Evolutionary conservation across 371 early-diverging fungal species (phyloP).

Genomic region (Mucor indicus): DNA sequence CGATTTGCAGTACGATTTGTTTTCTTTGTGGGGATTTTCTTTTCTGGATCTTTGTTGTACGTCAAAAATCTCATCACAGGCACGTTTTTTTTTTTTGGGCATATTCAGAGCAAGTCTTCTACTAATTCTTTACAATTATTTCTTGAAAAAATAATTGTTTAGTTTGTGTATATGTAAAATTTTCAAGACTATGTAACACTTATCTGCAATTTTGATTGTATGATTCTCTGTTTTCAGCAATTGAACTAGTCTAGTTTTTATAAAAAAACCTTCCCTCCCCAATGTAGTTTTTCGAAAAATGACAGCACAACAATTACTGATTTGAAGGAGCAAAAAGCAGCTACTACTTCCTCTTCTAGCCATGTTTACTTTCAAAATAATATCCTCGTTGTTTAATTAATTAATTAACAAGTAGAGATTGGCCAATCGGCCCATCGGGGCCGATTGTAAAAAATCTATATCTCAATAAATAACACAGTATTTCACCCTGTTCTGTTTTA

Average conservation of each 20-base stretch:
- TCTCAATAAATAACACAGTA: too few species aligned
- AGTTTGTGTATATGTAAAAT: slow-evolving; percentile 2
- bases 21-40: slow-evolving; percentile 7
- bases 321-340: slow-evolving; percentile 8
- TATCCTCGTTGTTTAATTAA: slow-evolving; percentile 6
- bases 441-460: too few species aligned
- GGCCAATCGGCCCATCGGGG: too few species aligned
- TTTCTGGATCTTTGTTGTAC: slow-evolving; percentile 8
- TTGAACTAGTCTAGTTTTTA: slow-evolving; percentile 3
- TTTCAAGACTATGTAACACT: slow-evolving; percentile 3
- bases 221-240: slow-evolving; percentile 2
- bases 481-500: too few species aligned
- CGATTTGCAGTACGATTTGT: background rate
- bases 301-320: slow-evolving; percentile 5
- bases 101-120: slow-evolving; percentile 3
- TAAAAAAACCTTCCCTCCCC: slow-evolving; percentile 2
- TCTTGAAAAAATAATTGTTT: background rate
- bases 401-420: too few species aligned
- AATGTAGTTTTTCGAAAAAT: slow-evolving; percentile 1
- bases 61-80: slow-evolving; percentile 3
- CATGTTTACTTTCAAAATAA: slow-evolving; percentile 8
- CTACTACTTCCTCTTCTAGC: slow-evolving; percentile 9
- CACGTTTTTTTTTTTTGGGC: slow-evolving; percentile 1
- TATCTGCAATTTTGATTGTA: slow-evolving; percentile 2
- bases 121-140: slow-evolving; percentile 3